Evolutionary conservation across 1,139 yeast species (phyloP).

Genomic region (Suhomyces choctaworum): DNA sequence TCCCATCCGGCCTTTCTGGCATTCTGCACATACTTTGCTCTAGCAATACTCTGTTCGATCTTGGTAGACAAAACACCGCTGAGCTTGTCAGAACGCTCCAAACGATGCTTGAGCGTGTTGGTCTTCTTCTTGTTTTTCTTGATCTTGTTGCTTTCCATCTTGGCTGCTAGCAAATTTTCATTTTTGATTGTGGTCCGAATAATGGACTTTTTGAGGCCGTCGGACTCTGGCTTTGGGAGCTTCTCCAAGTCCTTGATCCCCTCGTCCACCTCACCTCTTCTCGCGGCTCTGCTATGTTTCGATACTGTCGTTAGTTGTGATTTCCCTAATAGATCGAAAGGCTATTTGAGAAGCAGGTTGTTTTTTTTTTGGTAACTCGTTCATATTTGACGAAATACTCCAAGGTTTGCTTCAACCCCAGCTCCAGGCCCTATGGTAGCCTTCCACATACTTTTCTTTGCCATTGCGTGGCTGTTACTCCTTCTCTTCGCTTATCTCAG

Average conservation of each 20-base stretch:
- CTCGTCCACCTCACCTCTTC: conserved; percentile 52
- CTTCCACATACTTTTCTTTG: conserved; percentile 30
- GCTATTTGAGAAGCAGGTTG: too few relatives aligned
- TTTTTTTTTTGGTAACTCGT: too few relatives aligned
- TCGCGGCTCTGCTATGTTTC: conserved; percentile 75
- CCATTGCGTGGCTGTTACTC: too few relatives aligned
- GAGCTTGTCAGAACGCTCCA: conserved; percentile 52
- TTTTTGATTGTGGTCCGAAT: conserved; percentile 70
- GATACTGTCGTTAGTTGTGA: conserved; percentile 50
- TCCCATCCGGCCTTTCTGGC: conserved; percentile 77
- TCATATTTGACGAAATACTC: too few relatives aligned
- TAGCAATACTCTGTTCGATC: conserved; percentile 61
- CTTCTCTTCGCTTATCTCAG: conserved; percentile 1
- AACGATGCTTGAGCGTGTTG: conserved; percentile 36
- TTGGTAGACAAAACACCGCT: conserved; percentile 60
- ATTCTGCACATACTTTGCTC: conserved; percentile 60
- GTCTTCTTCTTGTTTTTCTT: conserved; percentile 38
- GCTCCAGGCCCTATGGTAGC: too few relatives aligned
- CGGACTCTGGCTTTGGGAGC: conserved; percentile 57
- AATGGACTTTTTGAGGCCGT: conserved; percentile 61
- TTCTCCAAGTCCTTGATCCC: conserved; percentile 46
- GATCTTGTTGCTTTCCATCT: conserved; percentile 47
- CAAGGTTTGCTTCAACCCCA: neutral
- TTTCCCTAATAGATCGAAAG: too few relatives aligned
- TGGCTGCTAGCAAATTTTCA: conserved; percentile 59